Evolutionary conservation across 2,329 filamentous ascomycete genomes (phyloP), one percentile per base, ranked within the genome.

Genomic region (Claviceps digitariae): DNA sequence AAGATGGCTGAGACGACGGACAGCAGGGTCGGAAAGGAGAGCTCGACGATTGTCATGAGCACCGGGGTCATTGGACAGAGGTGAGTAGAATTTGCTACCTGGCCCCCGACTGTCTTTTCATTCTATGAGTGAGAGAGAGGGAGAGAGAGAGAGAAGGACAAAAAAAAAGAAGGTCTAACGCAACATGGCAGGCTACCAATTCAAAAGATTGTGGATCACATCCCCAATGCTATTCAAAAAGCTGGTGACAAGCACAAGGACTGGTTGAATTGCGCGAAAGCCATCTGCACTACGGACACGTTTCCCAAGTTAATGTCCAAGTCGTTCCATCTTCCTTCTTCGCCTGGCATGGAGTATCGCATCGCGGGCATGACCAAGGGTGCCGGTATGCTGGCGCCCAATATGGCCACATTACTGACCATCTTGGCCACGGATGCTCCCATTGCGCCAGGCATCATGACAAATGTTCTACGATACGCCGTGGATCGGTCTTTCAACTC

Each of bases 321-420:
- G 60, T 82, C 82, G 15, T 98, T 97, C 70, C 82, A 76, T 29
- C 81, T 98, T 34, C 90, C 93, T 4, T 90, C 87, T 1, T 86
- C 87, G 4, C 82, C 87, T 0, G 76, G 76, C 20, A 74, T 81
- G 50, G 83, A 85, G 66, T 98, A 95, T 72, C 78, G 80, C 61
- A 85, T 98, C 50, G 90, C 88, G 13, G 93, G 93, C 61, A 94
- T 95, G 82, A 95, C 91, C 63, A 98, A 98, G 74, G 93, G 93
- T 54, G 93, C 93, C 5, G 93, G 93, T 64, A 98, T 98, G 93
- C 95, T 98, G 67, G 90, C 96, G 66, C 93, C 93, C 48, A 97
- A 98, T 74, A 95, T 98, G 90, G 93, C 90, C 31, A 98, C 93
- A 1, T 79, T 97, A 36, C 82, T 98, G 38, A 90, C 88, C 52